Percentiles rank a stretch among this genome's conserved stretches.
Conservation (phyloP, 2,329 filamentous ascomycete genomes). For the Zasmidium citrigriseum region DNA sequence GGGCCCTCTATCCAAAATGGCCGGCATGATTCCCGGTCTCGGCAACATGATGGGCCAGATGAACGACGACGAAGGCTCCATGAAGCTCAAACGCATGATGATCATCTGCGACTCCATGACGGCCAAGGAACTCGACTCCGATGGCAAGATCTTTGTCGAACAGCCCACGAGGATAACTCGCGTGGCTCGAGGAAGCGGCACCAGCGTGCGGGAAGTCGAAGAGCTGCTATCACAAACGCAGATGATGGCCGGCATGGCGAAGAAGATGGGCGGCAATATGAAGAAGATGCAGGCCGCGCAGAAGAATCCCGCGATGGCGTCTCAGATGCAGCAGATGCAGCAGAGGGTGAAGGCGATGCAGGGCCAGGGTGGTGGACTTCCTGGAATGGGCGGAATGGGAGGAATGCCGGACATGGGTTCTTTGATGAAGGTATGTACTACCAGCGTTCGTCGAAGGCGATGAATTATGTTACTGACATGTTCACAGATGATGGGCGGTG, state of each 20-base stretch:
- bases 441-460: background rate
- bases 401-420: conserved; percentile 80
- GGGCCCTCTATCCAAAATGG: conserved; percentile 96
- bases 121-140: conserved; percentile 88
- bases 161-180: conserved; percentile 92
- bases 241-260: conserved; percentile 99
- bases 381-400: conserved; percentile 58
- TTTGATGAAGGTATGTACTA: conserved; percentile 69
- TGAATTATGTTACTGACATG: background rate
- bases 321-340: conserved; percentile 96
- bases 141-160: conserved; percentile 91
- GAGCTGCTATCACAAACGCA: conserved; percentile 96
- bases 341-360: conserved; percentile 86
- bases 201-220: conserved; percentile 88
- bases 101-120: conserved; percentile 99
- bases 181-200: conserved; percentile 86
- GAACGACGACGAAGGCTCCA: conserved; percentile 93
- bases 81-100: conserved; percentile 96
- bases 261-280: conserved; percentile 97
- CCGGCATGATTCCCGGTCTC: conserved; percentile 96
- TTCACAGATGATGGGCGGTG: conserved; percentile 69
- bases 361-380: conserved; percentile 55
- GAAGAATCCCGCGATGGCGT: conserved; percentile 72
- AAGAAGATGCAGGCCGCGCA: conserved; percentile 96
- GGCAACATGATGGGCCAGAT: conserved; percentile 91